phyloP scores from a whole-genome alignment of 2,329 filamentous ascomycete species.

The Myotisia sp. region DNA sequence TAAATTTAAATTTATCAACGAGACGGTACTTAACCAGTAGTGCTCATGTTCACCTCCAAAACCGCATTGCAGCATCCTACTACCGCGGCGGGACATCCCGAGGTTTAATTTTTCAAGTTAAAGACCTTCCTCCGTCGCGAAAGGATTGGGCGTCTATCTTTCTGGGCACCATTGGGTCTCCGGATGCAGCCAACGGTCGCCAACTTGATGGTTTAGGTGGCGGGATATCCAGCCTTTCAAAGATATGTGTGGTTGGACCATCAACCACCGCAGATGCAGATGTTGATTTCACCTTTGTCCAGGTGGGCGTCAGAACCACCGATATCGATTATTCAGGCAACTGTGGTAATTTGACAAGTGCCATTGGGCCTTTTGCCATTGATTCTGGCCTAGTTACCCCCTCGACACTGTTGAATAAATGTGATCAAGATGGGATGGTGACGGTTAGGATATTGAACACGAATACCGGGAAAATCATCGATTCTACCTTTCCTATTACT shows the following conservation, averaged over 20 bases:
- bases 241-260: constrained; percentile 52
- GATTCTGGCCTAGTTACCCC: constrained; percentile 38
- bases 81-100: constrained; percentile 58
- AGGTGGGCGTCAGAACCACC: constrained; percentile 48
- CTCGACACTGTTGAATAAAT: too few relatives aligned
- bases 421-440: constrained; percentile 13
- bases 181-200: constrained; percentile 51
- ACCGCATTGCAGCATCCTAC: constrained; percentile 40
- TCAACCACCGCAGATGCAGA: constrained; percentile 31
- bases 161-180: constrained; percentile 46
- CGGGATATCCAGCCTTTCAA: constrained; percentile 54
- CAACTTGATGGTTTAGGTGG: constrained; percentile 61
- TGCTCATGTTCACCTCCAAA: constrained; percentile 16
- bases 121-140: constrained; percentile 37
- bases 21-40: too few relatives aligned
- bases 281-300: constrained; percentile 58
- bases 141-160: constrained; percentile 42
- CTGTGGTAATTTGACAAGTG: constrained; percentile 60
- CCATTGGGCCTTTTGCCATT: constrained; percentile 52
- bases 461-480: constrained; percentile 53
- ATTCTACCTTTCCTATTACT: constrained; percentile 40
- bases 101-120: constrained; percentile 44
- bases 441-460: constrained; percentile 54
- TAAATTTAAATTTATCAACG: too few relatives aligned
- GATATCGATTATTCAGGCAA: constrained; percentile 54